phyloP scores from a whole-genome alignment of 768 basidiomycete species.

The Mycena sanguinolenta region DNA sequence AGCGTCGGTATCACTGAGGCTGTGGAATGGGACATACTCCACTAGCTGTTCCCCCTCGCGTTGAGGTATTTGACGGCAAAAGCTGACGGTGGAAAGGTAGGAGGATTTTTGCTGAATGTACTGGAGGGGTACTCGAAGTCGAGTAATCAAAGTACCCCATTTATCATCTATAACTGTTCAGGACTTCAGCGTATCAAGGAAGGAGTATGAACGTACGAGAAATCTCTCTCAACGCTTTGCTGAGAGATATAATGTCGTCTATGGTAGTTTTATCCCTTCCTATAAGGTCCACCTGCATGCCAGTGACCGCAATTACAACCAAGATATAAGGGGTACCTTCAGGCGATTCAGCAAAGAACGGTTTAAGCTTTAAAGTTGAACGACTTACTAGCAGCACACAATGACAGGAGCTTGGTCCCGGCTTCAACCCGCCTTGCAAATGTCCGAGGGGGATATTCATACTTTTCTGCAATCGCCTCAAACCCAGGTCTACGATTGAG shows the following conservation, averaged over 20 bases:
- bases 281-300: neutral
- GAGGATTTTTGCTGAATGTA: neutral
- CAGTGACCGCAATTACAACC: neutral
- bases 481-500: neutral
- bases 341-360: neutral
- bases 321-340: neutral
- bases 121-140: neutral
- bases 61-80: neutral
- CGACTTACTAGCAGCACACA: neutral
- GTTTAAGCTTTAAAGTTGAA: too few species aligned
- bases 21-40: neutral
- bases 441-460: neutral
- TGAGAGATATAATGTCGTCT: neutral
- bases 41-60: neutral
- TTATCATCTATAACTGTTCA: constrained; percentile 3
- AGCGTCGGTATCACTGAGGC: neutral
- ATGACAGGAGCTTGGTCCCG: neutral
- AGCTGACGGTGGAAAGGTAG: neutral
- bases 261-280: neutral
- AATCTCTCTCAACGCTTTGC: neutral
- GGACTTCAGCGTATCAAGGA: neutral
- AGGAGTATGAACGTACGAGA: neutral
- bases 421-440: neutral
- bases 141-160: neutral
- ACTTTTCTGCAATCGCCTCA: too few species aligned